Conservation (phyloP, 169 alveolate genomes). For the Pseudocohnilembus persalinus region DNA sequence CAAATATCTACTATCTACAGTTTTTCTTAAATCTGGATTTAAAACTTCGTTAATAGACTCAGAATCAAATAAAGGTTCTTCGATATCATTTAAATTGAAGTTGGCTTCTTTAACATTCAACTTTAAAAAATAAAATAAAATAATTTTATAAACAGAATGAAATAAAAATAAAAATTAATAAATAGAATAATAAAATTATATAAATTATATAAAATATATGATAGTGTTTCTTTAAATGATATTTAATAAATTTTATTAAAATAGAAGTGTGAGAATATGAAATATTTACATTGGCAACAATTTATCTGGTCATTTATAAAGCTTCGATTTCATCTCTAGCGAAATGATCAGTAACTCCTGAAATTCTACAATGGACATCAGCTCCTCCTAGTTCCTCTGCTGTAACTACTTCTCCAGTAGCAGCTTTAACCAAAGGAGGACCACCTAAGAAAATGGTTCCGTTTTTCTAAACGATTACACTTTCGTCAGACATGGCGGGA, state of each 20-base stretch:
- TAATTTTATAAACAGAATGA: too few species aligned
- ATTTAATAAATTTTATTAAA: too few species aligned
- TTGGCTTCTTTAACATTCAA: neutral
- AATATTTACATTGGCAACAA: constrained; percentile 24
- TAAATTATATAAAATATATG: neutral
- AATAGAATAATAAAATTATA: constrained; percentile 6
- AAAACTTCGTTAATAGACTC: constrained; percentile 71
- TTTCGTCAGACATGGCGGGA: constrained; percentile 86
- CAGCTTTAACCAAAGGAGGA: constrained; percentile 75
- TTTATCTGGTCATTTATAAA: constrained; percentile 41
- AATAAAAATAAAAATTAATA: too few species aligned
- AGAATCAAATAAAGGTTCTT: constrained; percentile 70
- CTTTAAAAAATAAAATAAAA: too few species aligned
- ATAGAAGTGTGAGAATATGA: too few species aligned
- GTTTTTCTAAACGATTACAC: constrained; percentile 72
- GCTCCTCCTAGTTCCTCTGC: constrained; percentile 86
- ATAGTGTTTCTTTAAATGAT: too few species aligned
- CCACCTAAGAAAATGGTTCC: constrained; percentile 88
- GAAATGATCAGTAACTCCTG: constrained; percentile 87
- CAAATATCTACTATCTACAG: constrained; percentile 61
- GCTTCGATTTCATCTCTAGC: constrained; percentile 67
- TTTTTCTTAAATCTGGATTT: constrained; percentile 54
- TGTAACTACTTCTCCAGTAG: constrained; percentile 81
- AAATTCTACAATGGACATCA: constrained; percentile 68
- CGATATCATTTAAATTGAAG: constrained; percentile 13